A percentile compares a stretch with the other conserved stretches of the same genome.
Evolutionary conservation across 2,329 filamentous ascomycete genomes (phyloP).

Genomic region (Pyrenophora tritici-repentis): DNA sequence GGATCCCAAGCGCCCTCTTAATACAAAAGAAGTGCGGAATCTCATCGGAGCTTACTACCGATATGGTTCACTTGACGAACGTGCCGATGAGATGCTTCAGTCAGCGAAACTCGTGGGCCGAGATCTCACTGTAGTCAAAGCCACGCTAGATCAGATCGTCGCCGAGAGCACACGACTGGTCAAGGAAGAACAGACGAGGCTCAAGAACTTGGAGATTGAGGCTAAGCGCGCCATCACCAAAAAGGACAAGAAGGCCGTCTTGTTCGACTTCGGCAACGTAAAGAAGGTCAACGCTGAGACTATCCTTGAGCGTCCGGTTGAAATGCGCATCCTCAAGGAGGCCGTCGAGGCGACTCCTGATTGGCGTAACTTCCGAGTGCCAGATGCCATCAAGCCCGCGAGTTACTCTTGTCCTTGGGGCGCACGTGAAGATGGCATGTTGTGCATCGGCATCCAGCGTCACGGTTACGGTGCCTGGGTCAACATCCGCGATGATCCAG

Average conservation of each 20-base stretch:
- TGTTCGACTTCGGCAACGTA: constrained; percentile 92
- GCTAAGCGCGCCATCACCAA: constrained; percentile 84
- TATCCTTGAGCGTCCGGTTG: constrained; percentile 85
- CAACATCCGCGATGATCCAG: constrained; percentile 87
- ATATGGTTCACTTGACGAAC: constrained; percentile 88
- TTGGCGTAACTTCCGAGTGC: constrained; percentile 79
- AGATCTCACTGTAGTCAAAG: constrained; percentile 77
- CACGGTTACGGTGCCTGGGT: constrained; percentile 97
- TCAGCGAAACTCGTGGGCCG: constrained; percentile 85
- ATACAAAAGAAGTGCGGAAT: constrained; percentile 90
- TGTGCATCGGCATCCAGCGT: constrained; percentile 87
- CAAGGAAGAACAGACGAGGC: constrained; percentile 70
- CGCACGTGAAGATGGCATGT: constrained; percentile 92
- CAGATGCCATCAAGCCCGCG: constrained; percentile 89
- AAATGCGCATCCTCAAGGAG: constrained; percentile 82
- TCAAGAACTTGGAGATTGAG: constrained; percentile 68
- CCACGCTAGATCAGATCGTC: constrained; percentile 76
- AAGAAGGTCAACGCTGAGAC: constrained; percentile 97
- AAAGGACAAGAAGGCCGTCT: constrained; percentile 95
- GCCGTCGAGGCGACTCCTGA: constrained; percentile 69
- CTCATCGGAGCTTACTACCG: constrained; percentile 89
- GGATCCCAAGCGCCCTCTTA: constrained; percentile 87
- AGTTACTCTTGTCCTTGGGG: constrained; percentile 94
- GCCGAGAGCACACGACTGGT: constrained; percentile 72
- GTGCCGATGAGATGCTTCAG: constrained; percentile 81